A percentile compares a stretch with the other conserved stretches of the same genome.
These are phyloP conservation scores for Coprinopsis marcescibilis DNA, from an alignment of 768 basidiomycete genomes.

Conservation along the genomic window DNA sequence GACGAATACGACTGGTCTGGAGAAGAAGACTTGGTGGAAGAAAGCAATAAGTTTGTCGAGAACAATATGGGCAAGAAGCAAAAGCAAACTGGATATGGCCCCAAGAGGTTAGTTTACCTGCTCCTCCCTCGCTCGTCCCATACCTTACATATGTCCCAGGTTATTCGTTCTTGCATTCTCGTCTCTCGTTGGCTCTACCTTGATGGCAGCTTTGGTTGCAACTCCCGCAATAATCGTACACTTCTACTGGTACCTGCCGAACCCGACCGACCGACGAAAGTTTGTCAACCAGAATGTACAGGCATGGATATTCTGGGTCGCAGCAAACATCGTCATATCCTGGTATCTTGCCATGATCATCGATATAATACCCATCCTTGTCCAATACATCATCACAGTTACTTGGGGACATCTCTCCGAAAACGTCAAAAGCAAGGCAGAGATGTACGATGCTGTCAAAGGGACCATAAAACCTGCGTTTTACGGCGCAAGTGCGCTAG, in stretches of 20 bases:
- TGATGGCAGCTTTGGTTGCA: slow-evolving; percentile 58
- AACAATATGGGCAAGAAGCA: slow-evolving; percentile 49
- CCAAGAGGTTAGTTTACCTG: slow-evolving; percentile 40
- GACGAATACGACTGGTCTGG: slow-evolving; percentile 70
- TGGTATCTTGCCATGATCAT: slow-evolving; percentile 74
- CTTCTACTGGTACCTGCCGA: slow-evolving; percentile 63
- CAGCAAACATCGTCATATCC: slow-evolving; percentile 69
- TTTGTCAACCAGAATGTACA: slow-evolving; percentile 62
- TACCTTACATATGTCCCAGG: slow-evolving; percentile 26
- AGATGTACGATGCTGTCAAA: slow-evolving; percentile 67
- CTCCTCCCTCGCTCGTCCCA: background rate
- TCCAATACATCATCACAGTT: slow-evolving; percentile 46
- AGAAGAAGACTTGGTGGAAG: slow-evolving; percentile 70
- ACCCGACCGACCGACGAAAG: slow-evolving; percentile 48
- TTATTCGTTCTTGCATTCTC: slow-evolving; percentile 60
- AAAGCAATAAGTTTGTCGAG: slow-evolving; percentile 61
- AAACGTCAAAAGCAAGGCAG: slow-evolving; percentile 55
- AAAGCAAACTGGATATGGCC: slow-evolving; percentile 42
- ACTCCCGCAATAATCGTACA: slow-evolving; percentile 58
- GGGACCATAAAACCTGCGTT: slow-evolving; percentile 65
- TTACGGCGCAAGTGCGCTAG: slow-evolving; percentile 66
- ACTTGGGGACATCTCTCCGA: slow-evolving; percentile 78
- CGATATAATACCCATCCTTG: slow-evolving; percentile 57
- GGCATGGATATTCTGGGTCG: slow-evolving; percentile 81
- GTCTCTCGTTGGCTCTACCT: slow-evolving; percentile 64